Percentiles rank a stretch among this genome's conserved stretches.
phyloP scores from a whole-genome alignment of 2,329 filamentous ascomycete genomes.

The Diaporthe capsici region DNA sequence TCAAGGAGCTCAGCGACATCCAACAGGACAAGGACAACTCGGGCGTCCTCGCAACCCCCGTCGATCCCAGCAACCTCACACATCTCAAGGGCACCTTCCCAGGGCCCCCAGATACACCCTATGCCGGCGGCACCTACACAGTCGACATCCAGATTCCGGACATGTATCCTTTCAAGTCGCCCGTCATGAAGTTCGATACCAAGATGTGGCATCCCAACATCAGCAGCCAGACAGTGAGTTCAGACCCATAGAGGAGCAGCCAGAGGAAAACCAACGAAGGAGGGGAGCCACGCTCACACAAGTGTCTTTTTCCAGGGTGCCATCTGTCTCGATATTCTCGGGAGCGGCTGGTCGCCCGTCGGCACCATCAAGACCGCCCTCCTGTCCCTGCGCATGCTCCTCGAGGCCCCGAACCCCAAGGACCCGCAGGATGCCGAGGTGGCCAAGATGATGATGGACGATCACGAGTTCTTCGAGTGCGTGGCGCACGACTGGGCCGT shows the following conservation, averaged over 20 bases:
- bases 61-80: conserved; percentile 79
- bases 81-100: conserved; percentile 87
- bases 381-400: conserved; percentile 91
- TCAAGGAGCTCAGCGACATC: conserved; percentile 85
- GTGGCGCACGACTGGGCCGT: conserved; percentile 94
- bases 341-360: conserved; percentile 93
- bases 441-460: conserved; percentile 86
- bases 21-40: conserved; percentile 79
- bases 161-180: conserved; percentile 94
- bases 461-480: conserved; percentile 83
- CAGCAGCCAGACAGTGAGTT: conserved; percentile 88
- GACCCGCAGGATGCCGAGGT: conserved; percentile 98
- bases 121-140: conserved; percentile 85
- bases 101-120: conserved; percentile 93
- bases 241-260: background rate
- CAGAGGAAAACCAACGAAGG: background rate
- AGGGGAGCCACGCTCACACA: background rate
- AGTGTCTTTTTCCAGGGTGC: conserved; percentile 74
- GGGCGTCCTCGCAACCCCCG: conserved; percentile 78
- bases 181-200: conserved; percentile 91
- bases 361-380: conserved; percentile 96
- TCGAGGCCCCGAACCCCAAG: conserved; percentile 93
- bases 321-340: conserved; percentile 95
- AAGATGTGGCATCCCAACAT: conserved; percentile 98
- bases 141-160: conserved; percentile 90